Conservation (phyloP, 208 protist genomes). For the Leishmania major region DNA sequence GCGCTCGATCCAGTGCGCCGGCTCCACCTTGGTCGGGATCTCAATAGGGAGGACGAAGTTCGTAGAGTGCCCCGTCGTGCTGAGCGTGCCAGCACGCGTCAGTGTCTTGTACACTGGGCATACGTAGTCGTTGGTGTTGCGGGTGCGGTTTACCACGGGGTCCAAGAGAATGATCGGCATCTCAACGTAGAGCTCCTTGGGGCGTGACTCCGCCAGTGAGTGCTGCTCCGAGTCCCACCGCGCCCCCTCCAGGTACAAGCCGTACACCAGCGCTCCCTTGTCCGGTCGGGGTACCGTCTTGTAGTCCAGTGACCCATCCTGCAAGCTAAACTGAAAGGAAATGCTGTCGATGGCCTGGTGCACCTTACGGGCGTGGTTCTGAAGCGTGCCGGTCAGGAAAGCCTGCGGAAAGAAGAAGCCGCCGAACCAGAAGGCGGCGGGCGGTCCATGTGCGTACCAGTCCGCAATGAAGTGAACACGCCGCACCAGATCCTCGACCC, state of each 20-base stretch:
- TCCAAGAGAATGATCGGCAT: slow-evolving; percentile 94
- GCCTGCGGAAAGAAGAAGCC: slow-evolving; percentile 98
- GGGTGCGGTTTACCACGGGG: slow-evolving; percentile 68
- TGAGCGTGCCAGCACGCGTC: slow-evolving; percentile 94
- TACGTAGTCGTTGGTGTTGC: slow-evolving; percentile 79
- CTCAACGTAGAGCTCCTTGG: slow-evolving; percentile 95
- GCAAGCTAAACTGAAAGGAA: slow-evolving; percentile 90
- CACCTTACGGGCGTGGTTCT: slow-evolving; percentile 96
- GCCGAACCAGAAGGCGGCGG: slow-evolving; percentile 94
- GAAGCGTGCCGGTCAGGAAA: slow-evolving; percentile 96
- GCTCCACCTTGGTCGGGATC: slow-evolving; percentile 88
- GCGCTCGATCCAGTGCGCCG: slow-evolving; percentile 95
- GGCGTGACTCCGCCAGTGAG: slow-evolving; percentile 92
- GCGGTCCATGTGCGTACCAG: slow-evolving; percentile 90
- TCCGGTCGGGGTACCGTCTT: slow-evolving; percentile 33
- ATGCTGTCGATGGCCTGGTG: slow-evolving; percentile 97
- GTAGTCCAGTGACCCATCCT: slow-evolving; percentile 26
- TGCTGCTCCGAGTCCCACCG: slow-evolving; percentile 87
- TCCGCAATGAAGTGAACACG: slow-evolving; percentile 90
- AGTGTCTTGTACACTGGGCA: slow-evolving; percentile 98
- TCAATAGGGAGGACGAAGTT: slow-evolving; percentile 98
- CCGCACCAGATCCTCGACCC: slow-evolving; percentile 95
- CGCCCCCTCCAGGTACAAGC: slow-evolving; percentile 97
- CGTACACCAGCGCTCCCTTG: slow-evolving; percentile 92
- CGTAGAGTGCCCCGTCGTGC: slow-evolving; percentile 98